A percentile compares a stretch with the other conserved stretches of the same genome.
These are phyloP conservation scores for Kandelia obovata DNA, from an alignment of 345 rosid species.

Conservation along the genomic window DNA sequence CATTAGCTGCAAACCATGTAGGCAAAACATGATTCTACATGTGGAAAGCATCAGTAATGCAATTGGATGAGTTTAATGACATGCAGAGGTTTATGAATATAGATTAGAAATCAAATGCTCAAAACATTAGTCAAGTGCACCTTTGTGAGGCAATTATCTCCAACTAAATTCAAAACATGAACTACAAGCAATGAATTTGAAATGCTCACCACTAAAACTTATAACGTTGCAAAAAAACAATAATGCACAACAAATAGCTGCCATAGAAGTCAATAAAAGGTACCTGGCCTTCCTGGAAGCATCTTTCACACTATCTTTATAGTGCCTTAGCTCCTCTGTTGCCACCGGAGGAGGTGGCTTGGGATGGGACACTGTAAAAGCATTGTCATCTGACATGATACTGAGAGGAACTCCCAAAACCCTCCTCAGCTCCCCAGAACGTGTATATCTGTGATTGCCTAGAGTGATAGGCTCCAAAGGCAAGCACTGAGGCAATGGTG, in stretches of 20 bases:
- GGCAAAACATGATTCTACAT: not conserved
- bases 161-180: conserved; percentile 7
- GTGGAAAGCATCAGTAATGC: not conserved
- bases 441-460: conserved; percentile 57
- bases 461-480: conserved; percentile 74
- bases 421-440: conserved; percentile 77
- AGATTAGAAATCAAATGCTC: not conserved
- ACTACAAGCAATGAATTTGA: conserved; percentile 8
- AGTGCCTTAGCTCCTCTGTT: conserved; percentile 73
- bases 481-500: conserved; percentile 57
- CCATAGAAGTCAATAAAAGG: conserved; percentile 8
- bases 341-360: conserved; percentile 64
- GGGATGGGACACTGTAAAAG: conserved; percentile 53
- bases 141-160: no score
- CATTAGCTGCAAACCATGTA: not conserved
- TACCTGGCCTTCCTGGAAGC: conserved; percentile 77
- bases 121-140: no score
- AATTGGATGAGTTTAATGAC: not conserved
- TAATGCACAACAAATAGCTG: not conserved
- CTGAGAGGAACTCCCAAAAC: conserved; percentile 65
- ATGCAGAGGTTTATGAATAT: not conserved
- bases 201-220: not conserved
- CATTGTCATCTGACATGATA: conserved; percentile 57
- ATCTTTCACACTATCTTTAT: conserved; percentile 86
- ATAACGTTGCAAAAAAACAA: not conserved